These are phyloP conservation scores for Boletus rufocinnamomeus DNA, from an alignment of 768 basidiomycete species.

Conservation along the genomic window DNA sequence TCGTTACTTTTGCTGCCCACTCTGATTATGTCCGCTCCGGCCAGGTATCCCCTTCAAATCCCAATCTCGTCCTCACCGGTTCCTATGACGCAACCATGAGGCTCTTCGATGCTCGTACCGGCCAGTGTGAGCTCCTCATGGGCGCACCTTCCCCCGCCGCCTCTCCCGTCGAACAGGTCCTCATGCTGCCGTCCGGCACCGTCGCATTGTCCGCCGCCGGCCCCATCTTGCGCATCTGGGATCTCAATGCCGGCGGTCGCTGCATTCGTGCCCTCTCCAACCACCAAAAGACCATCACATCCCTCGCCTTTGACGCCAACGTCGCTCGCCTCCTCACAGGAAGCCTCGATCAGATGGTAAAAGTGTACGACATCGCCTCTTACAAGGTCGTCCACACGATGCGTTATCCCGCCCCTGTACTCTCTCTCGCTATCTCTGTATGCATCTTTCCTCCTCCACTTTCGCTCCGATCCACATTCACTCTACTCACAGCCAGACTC, in stretches of 20 bases:
- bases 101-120: conserved; percentile 84
- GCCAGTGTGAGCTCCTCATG: conserved; percentile 84
- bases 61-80: conserved; percentile 84
- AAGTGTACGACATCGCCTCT: conserved; percentile 92
- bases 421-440: conserved; percentile 91
- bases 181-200: conserved; percentile 90
- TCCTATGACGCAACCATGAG: conserved; percentile 93
- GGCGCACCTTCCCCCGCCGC: conserved; percentile 37
- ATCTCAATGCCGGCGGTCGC: conserved; percentile 86
- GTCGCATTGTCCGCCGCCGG: conserved; percentile 85
- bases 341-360: conserved; percentile 95
- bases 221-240: conserved; percentile 93
- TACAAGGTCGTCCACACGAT: conserved; percentile 98
- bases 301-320: conserved; percentile 76
- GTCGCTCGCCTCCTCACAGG: conserved; percentile 85
- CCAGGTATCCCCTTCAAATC: conserved; percentile 79
- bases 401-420: conserved; percentile 92
- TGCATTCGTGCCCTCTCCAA: conserved; percentile 92
- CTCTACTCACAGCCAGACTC: conserved; percentile 74
- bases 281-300: conserved; percentile 97
- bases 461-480: conserved; percentile 19
- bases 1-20: conserved; percentile 81
- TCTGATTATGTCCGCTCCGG: conserved; percentile 97
- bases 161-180: conserved; percentile 85
- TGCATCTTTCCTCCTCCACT: conserved; percentile 3